Base-by-base conservation (phyloP, 2,329 filamentous ascomycete genomes). In the Fusarium annulatum region DNA sequence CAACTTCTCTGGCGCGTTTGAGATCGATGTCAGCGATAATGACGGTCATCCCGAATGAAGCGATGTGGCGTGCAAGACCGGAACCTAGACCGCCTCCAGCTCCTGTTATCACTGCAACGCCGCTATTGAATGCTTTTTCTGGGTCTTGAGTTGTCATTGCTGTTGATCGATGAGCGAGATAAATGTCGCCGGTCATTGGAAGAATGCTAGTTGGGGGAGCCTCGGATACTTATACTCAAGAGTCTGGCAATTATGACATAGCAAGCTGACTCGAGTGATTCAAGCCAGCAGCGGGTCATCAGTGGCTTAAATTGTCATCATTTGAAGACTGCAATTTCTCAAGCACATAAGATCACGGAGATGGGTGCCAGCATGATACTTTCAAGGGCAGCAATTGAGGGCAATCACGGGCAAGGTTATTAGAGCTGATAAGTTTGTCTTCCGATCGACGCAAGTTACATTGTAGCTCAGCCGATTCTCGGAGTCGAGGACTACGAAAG, bases 141-240 rank as follows among this genome's bases (percentile, higher is more conserved):
- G 38, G 7, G 26, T 2, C 14, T 56, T 30, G 52, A 3, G 15
- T 2, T n/a, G 21, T 19, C 52, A 56, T 56, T 7, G 7, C 9
- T 9, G 0, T 16, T 2, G 19, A 49, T 49, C 0, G 7, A 30
- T 26, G 14, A 2, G 4, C 1, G 5, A 30, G 10, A 23, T 1
- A 6, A n/a, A 9, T 30, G 23, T 16, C 3, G 1, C 2, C n/a
- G 6, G 9, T 19, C 5, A 45, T 19, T 45, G 0, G 1, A 2
- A 23, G 16, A 6, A 14, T 38, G 3, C 3, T 12, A 38, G 21
- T 3, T 19, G 4, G n/a, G 16, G 3, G 5, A 26, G 3, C 3
- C 11, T 26, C 7, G 11, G 16, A 3, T 6, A 38, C 16, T 52
- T 52, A 34, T 52, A 38, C 21, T 23, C 16, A 4, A 23, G 11